Percentiles rank a stretch among this genome's conserved stretches.
Evolutionary conservation across 1,284 basidiomycete species (phyloP).

Genomic region (Microbotryomycetes sp.): DNA sequence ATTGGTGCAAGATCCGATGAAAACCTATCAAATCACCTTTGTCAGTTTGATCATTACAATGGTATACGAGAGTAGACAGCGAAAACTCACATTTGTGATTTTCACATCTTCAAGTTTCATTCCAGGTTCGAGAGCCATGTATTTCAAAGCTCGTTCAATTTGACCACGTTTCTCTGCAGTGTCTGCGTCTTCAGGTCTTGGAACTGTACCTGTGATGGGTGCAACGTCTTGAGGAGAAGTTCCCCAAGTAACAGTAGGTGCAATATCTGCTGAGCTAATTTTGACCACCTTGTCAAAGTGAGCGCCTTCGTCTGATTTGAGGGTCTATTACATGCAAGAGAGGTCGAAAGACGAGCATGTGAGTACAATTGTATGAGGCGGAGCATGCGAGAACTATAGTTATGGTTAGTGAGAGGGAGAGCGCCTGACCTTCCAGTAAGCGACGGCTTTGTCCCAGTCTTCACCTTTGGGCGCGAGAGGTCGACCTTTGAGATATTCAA

Average conservation of each 20-base stretch:
- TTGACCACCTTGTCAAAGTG: slow-evolving; percentile 83
- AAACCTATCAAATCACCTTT: slow-evolving; percentile 51
- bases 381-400: neutral
- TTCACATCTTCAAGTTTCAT: slow-evolving; percentile 76
- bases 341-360: neutral
- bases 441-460: slow-evolving; percentile 80
- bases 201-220: slow-evolving; percentile 76
- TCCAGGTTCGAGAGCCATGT: slow-evolving; percentile 84
- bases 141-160: slow-evolving; percentile 73
- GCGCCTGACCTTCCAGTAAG: slow-evolving; percentile 63
- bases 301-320: slow-evolving; percentile 79
- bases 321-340: slow-evolving; percentile 46
- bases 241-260: slow-evolving; percentile 93
- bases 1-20: slow-evolving; percentile 96
- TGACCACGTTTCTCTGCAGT: slow-evolving; percentile 65
- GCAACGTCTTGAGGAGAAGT: slow-evolving; percentile 91
- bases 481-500: slow-evolving; percentile 75
- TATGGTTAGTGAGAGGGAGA: neutral
- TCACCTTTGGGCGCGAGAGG: slow-evolving; percentile 78
- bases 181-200: slow-evolving; percentile 65
- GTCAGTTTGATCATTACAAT: neutral
- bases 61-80: neutral
- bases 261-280: slow-evolving; percentile 79
- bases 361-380: neutral
- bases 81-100: slow-evolving; percentile 60